These are phyloP conservation scores for Jackrogersella minutella DNA, from an alignment of 495 filamentous ascomycete genomes.

Conservation along the genomic window DNA sequence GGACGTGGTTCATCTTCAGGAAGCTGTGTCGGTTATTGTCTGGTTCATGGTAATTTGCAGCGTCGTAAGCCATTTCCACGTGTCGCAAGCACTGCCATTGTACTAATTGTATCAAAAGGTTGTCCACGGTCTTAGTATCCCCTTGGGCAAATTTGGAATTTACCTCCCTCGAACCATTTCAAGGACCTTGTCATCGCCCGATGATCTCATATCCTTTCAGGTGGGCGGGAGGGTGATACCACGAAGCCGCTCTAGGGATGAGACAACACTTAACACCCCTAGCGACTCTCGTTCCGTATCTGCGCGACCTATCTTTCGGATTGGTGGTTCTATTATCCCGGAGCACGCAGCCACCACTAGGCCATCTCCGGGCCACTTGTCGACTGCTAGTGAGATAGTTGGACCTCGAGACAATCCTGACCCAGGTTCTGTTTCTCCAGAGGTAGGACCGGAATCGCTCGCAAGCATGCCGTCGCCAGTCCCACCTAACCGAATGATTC, in stretches of 20 bases:
- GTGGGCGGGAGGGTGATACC: slow-evolving; percentile 39
- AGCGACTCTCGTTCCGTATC: slow-evolving; percentile 42
- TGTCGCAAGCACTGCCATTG: neutral
- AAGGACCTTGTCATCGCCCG: slow-evolving; percentile 54
- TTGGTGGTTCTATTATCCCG: slow-evolving; percentile 59
- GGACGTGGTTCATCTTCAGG: slow-evolving; percentile 70
- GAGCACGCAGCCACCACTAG: slow-evolving; percentile 9
- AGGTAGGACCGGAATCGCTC: neutral
- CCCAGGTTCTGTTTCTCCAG: neutral
- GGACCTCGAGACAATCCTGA: slow-evolving; percentile 12
- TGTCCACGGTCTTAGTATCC: slow-evolving; percentile 86
- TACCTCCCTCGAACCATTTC: slow-evolving; percentile 81
- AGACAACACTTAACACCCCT: slow-evolving; percentile 24
- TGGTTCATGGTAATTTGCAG: slow-evolving; percentile 90
- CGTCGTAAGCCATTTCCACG: slow-evolving; percentile 66
- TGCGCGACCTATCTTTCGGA: slow-evolving; percentile 56
- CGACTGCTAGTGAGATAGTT: slow-evolving; percentile 4
- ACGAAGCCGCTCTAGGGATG: slow-evolving; percentile 52
- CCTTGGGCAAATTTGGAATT: slow-evolving; percentile 82
- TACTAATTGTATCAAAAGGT: slow-evolving; percentile 57
- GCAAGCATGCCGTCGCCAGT: slow-evolving; percentile 14
- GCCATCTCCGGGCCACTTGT: neutral
- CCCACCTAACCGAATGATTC: slow-evolving; percentile 47
- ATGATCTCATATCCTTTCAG: slow-evolving; percentile 43
- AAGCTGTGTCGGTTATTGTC: slow-evolving; percentile 73